These are phyloP conservation scores for Colletotrichum falcatum DNA, from an alignment of 2,329 filamentous ascomycete species.

Conservation along the genomic window DNA sequence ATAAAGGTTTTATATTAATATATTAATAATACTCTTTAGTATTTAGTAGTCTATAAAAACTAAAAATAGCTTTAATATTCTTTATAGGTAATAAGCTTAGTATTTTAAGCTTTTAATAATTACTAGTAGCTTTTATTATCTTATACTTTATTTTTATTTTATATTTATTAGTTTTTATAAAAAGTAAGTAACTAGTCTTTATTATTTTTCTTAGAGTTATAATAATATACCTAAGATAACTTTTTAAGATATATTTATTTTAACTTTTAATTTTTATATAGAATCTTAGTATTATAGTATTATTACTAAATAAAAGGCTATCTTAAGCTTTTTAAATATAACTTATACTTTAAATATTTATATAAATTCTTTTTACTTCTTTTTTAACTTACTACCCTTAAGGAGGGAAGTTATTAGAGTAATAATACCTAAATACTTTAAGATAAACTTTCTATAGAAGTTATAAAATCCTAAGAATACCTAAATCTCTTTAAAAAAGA, in stretches of 20 bases:
- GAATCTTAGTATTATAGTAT: no score
- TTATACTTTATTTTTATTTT: background rate
- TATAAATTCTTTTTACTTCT: no score
- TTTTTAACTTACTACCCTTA: background rate
- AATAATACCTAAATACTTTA: background rate
- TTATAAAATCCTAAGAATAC: background rate
- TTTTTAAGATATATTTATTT: background rate
- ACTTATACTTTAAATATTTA: no score
- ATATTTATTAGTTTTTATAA: background rate
- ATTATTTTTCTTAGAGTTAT: background rate
- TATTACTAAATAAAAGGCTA: no score
- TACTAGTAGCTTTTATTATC: background rate
- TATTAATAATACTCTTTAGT: no score
- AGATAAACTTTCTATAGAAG: background rate
- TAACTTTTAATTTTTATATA: no score
- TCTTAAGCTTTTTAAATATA: no score
- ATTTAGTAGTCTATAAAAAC: no score
- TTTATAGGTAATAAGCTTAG: no score
- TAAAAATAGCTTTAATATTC: no score
- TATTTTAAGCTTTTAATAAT: background rate
- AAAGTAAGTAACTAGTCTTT: background rate
- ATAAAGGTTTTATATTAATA: no score
- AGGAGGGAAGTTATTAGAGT: accelerated
- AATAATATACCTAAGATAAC: background rate
- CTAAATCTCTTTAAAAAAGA: background rate